phyloP scores from a whole-genome alignment of 495 filamentous ascomycete species.

The Lichina pygmaea region DNA sequence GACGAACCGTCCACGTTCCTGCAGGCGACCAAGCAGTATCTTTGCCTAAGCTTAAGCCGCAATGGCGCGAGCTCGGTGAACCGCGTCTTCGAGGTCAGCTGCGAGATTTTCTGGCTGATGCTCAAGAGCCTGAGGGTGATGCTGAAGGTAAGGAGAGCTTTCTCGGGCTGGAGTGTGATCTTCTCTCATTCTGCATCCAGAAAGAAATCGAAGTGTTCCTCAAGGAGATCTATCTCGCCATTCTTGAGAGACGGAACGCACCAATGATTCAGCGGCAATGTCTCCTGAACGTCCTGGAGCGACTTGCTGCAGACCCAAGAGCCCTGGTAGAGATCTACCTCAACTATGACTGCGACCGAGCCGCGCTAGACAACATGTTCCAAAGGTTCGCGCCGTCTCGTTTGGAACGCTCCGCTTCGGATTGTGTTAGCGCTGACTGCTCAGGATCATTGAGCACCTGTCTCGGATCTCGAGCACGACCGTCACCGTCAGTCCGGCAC shows the following conservation, averaged over 20 bases:
- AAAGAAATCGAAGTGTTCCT: conserved; percentile 96
- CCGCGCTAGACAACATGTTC: conserved; percentile 87
- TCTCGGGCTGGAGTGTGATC: neutral
- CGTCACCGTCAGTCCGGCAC: conserved; percentile 38
- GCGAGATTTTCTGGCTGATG: conserved; percentile 96
- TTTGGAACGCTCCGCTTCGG: neutral
- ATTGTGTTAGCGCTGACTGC: conserved; percentile 5
- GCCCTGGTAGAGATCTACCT: conserved; percentile 89
- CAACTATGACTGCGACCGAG: conserved; percentile 93
- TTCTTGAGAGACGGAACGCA: conserved; percentile 66
- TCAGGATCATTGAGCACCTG: conserved; percentile 67
- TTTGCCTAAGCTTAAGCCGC: conserved; percentile 76
- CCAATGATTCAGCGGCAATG: conserved; percentile 78
- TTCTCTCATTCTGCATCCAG: conserved; percentile 11
- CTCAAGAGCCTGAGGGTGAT: conserved; percentile 75
- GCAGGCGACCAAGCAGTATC: conserved; percentile 88
- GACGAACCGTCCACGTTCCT: conserved; percentile 71
- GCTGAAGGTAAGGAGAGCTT: conserved; percentile 39
- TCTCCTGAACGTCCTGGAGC: conserved; percentile 62
- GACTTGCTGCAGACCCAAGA: conserved; percentile 60
- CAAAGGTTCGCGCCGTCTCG: conserved; percentile 23
- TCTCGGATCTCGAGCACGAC: conserved; percentile 57
- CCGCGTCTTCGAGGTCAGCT: conserved; percentile 79
- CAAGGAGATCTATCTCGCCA: conserved; percentile 90
- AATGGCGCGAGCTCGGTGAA: conserved; percentile 86